A percentile compares a stretch with the other conserved stretches of the same genome.
phyloP scores from a whole-genome alignment of 306 rosid species.

The Elaeagnus macrophylla region DNA sequence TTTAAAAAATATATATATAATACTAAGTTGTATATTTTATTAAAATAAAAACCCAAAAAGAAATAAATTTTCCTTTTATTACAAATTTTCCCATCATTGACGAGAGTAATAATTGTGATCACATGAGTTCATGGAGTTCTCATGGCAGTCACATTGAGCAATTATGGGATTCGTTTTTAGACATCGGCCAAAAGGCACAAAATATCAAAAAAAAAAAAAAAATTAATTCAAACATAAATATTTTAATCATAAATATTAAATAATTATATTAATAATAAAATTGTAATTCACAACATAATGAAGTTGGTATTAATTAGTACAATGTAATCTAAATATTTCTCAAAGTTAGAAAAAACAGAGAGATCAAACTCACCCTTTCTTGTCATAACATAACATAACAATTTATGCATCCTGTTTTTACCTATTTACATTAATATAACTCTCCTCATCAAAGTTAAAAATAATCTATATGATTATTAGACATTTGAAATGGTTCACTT shows the following conservation, averaged over 20 bases:
- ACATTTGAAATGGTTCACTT: slow-evolving; percentile 71
- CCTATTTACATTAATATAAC: slow-evolving; percentile 29
- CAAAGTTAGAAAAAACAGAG: slow-evolving; percentile 24
- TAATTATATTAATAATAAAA: slow-evolving; percentile 19
- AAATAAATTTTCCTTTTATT: slow-evolving; percentile 22
- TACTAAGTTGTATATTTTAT: no score
- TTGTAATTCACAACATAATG: slow-evolving; percentile 34
- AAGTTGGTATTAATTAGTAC: slow-evolving; percentile 14
- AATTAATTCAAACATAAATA: slow-evolving; percentile 12
- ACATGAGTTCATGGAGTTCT: slow-evolving; percentile 71
- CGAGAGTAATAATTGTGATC: slow-evolving; percentile 73
- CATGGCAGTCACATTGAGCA: slow-evolving; percentile 71
- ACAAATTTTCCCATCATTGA: slow-evolving; percentile 40
- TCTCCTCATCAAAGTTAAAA: slow-evolving; percentile 27
- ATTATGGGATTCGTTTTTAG: slow-evolving; percentile 60
- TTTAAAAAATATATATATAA: no score
- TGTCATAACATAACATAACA: slow-evolving; percentile 13
- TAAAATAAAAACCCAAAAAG: slow-evolving; percentile 15
- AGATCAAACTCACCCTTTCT: slow-evolving; percentile 11
- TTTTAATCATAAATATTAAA: slow-evolving; percentile 14
- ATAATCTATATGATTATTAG: slow-evolving; percentile 56
- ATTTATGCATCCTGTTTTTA: slow-evolving; percentile 13
- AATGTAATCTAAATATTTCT: slow-evolving; percentile 23
- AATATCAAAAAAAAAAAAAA: slow-evolving; percentile 21
- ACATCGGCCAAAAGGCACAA: no score